Percentiles rank a stretch among this genome's conserved stretches.
phyloP scores from a whole-genome alignment of 768 basidiomycete species.

The Leucocoprinus leucothites region DNA sequence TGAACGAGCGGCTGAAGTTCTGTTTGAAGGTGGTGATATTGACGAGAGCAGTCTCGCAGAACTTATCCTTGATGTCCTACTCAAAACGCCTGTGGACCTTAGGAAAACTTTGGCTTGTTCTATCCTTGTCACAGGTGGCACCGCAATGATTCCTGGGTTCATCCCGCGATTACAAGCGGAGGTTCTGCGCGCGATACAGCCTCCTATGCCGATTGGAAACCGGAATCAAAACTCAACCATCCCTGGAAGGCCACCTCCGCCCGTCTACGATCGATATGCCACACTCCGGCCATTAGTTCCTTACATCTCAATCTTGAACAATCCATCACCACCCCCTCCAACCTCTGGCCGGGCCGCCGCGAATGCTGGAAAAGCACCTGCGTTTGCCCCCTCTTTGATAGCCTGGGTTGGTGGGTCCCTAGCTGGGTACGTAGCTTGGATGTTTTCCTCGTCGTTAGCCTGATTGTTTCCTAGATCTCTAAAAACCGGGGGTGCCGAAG shows the following conservation, averaged over 20 bases:
- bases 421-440: conserved; percentile 63
- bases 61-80: conserved; percentile 70
- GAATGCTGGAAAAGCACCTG: conserved; percentile 82
- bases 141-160: conserved; percentile 89
- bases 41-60: conserved; percentile 86
- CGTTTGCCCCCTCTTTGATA: conserved; percentile 77
- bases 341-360: conserved; percentile 48
- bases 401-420: conserved; percentile 94
- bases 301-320: conserved; percentile 82
- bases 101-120: conserved; percentile 80
- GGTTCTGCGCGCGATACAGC: conserved; percentile 59
- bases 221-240: conserved; percentile 27
- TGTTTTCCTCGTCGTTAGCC: conserved; percentile 1
- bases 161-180: conserved; percentile 84
- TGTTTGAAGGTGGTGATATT: conserved; percentile 88
- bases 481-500: conserved; percentile 83
- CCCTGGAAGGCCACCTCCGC: conserved; percentile 37
- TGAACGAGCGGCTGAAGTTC: conserved; percentile 85
- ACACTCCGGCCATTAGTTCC: conserved; percentile 66
- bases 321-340: conserved; percentile 61
- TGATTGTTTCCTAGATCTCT: conserved; percentile 50
- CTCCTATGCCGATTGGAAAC: conserved; percentile 16
- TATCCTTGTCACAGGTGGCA: conserved; percentile 86
- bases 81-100: conserved; percentile 89
- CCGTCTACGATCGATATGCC: conserved; percentile 72